A percentile compares a stretch with the other conserved stretches of the same genome.
Conservation (phyloP, 306 rosid species). For the Lathyrus aphaca region DNA sequence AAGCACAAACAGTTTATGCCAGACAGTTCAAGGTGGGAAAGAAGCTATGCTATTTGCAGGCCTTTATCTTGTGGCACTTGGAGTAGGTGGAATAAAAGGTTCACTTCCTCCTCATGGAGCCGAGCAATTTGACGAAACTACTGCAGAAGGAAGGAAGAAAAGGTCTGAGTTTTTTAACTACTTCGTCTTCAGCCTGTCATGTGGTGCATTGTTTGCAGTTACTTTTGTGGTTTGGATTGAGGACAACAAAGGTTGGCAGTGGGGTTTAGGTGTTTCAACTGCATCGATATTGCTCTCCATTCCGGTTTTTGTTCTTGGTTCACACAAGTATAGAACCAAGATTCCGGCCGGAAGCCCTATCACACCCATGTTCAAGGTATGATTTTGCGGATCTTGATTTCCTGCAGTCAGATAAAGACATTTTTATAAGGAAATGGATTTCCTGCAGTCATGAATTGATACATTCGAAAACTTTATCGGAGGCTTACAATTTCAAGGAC, state of each 20-base stretch:
- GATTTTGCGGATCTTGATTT: not conserved
- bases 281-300: constrained; percentile 63
- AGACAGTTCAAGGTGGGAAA: constrained; percentile 51
- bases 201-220: constrained; percentile 77
- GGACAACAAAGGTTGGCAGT: constrained; percentile 87
- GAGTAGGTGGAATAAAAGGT: constrained; percentile 94
- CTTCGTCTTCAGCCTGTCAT: constrained; percentile 69
- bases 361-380: constrained; percentile 71
- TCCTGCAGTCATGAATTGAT: not conserved
- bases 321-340: constrained; percentile 63
- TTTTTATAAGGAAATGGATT: not conserved
- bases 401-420: not conserved
- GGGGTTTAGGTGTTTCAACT: constrained; percentile 80
- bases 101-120: constrained; percentile 87
- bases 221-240: constrained; percentile 87
- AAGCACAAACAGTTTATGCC: constrained; percentile 48
- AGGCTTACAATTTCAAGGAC: not conserved
- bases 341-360: constrained; percentile 74
- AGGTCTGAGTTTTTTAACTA: constrained; percentile 79
- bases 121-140: constrained; percentile 73
- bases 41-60: constrained; percentile 67
- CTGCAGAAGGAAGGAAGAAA: constrained; percentile 59
- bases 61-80: constrained; percentile 75
- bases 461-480: not conserved
- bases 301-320: constrained; percentile 77